A percentile compares a stretch with the other conserved stretches of the same genome.
phyloP scores from a whole-genome alignment of 108 stramenopile genomes.

The Cyclotella choctawhatcheeana region DNA sequence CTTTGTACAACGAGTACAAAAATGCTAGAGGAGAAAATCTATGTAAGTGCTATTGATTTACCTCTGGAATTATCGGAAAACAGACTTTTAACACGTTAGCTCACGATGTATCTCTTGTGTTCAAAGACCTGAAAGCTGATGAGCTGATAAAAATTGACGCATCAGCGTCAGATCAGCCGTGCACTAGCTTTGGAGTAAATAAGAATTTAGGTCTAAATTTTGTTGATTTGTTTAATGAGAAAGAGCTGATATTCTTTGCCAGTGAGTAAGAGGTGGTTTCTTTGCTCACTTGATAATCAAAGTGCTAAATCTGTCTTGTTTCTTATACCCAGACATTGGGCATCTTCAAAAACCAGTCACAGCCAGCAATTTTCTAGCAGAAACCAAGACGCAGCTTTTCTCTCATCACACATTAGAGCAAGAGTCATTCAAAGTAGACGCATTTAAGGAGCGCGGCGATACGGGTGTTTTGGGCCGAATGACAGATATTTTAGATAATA shows the following conservation, averaged over 20 bases:
- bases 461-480: constrained; percentile 46
- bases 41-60: not conserved
- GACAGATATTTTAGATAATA: constrained; percentile 35
- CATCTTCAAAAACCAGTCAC: constrained; percentile 25
- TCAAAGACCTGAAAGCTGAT: not conserved
- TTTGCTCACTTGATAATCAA: not conserved
- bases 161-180: constrained; percentile 41
- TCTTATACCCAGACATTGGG: constrained; percentile 11
- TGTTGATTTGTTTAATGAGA: constrained; percentile 32
- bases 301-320: not conserved
- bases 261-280: constrained; percentile 9
- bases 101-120: not conserved
- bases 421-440: constrained; percentile 40
- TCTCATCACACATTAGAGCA: constrained; percentile 37
- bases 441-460: constrained; percentile 26
- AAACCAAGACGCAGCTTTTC: constrained; percentile 37
- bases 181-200: constrained; percentile 57
- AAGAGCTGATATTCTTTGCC: constrained; percentile 39
- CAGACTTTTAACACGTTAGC: not conserved
- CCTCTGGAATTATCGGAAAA: not conserved
- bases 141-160: constrained; percentile 37
- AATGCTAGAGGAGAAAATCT: constrained; percentile 3
- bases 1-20: constrained; percentile 34
- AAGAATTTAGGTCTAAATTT: constrained; percentile 25
- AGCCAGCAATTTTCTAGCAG: constrained; percentile 26